Evolutionary conservation across 495 filamentous ascomycete species (phyloP).

Genomic region (Choiromyces venosus): DNA sequence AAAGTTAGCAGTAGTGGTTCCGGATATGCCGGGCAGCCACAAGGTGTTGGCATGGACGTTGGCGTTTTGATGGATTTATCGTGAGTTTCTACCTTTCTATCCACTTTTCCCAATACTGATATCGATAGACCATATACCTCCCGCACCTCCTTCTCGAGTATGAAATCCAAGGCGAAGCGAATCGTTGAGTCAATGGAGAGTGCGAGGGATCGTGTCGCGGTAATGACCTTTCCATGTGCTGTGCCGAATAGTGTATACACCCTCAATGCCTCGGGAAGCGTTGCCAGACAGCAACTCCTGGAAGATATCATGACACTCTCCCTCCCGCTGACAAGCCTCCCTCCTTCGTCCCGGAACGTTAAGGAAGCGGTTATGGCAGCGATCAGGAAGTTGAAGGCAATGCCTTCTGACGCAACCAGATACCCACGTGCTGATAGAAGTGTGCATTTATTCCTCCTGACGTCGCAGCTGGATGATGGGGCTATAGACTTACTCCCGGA

Average conservation of each 20-base stretch:
- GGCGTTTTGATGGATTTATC: conserved; percentile 40
- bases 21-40: conserved; percentile 23
- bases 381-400: conserved; percentile 35
- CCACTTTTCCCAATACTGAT: conserved; percentile 1
- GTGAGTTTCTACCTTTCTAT: conserved; percentile 13
- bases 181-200: conserved; percentile 41
- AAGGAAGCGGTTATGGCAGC: conserved; percentile 27
- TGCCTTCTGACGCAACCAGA: conserved; percentile 33
- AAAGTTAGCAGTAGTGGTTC: conserved; percentile 22
- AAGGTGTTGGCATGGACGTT: conserved; percentile 35
- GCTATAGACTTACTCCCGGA: conserved; percentile 29
- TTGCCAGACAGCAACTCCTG: conserved; percentile 37
- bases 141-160: conserved; percentile 22
- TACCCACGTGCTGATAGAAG: conserved; percentile 31
- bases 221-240: conserved; percentile 35
- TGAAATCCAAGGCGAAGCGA: conserved; percentile 35
- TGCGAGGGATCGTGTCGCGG: conserved; percentile 36
- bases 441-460: conserved; percentile 35
- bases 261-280: conserved; percentile 39
- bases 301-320: conserved; percentile 29
- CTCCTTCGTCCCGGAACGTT: conserved; percentile 28
- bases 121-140: conserved; percentile 32
- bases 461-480: conserved; percentile 25
- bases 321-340: conserved; percentile 15
- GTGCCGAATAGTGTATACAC: conserved; percentile 21